Evolutionary conservation across 306 rosid species (phyloP).

Genomic region (Cucurbita pepo): DNA sequence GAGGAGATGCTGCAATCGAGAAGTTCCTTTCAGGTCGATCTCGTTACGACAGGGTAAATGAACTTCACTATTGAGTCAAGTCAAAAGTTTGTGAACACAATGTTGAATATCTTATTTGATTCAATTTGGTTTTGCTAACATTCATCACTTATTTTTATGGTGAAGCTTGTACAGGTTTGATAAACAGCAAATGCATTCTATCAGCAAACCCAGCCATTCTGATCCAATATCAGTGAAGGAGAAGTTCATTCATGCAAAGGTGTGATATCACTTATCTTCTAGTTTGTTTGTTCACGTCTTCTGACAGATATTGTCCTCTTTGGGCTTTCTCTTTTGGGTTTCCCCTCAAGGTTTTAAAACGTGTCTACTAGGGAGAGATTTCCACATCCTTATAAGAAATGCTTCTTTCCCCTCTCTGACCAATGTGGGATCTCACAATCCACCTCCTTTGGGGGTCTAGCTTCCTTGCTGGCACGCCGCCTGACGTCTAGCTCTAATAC

Average conservation of each 20-base stretch:
- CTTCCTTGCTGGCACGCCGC: too few species aligned
- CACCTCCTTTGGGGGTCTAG: too few species aligned
- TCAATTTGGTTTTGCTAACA: conserved; percentile 17
- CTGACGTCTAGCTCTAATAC: too few species aligned
- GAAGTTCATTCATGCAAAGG: conserved; percentile 98
- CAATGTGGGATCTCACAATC: too few species aligned
- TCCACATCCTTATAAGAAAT: too few species aligned
- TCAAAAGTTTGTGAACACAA: conserved; percentile 2
- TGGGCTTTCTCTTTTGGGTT: too few species aligned
- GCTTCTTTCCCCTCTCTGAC: too few species aligned
- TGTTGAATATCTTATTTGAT: background rate
- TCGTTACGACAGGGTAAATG: conserved; percentile 73
- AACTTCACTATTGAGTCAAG: conserved; percentile 8
- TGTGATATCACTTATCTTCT: conserved; percentile 9
- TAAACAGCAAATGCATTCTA: conserved; percentile 38
- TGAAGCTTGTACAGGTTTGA: conserved; percentile 68
- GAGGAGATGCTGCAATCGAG: conserved; percentile 93
- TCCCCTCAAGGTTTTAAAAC: too few species aligned
- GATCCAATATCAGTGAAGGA: conserved; percentile 90
- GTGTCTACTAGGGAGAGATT: too few species aligned
- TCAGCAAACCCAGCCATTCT: conserved; percentile 69
- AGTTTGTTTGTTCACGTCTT: background rate
- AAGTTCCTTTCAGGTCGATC: conserved; percentile 81
- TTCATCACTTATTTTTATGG: conserved; percentile 15
- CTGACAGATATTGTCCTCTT: too few species aligned